Percentiles rank a stretch among this genome's conserved stretches.
Conservation (phyloP, 257 asterid genomes). For the Rhazya stricta region DNA sequence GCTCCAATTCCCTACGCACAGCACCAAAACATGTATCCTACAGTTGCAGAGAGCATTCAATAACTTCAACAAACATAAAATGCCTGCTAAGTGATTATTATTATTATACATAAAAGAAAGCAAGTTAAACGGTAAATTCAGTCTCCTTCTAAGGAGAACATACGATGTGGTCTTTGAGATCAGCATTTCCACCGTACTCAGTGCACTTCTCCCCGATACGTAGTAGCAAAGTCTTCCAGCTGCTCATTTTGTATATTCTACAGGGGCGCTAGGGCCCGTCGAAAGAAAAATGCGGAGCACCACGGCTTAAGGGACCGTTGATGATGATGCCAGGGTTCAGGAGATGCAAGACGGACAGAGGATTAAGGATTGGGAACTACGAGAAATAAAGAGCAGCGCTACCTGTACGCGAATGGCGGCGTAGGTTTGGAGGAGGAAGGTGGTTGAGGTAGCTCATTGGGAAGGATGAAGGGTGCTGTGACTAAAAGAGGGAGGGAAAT, state of each 20-base stretch:
- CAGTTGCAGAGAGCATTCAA: conserved; percentile 10
- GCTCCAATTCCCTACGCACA: conserved; percentile 81
- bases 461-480: too few relatives aligned
- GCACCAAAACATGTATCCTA: conserved; percentile 91
- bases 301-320: background rate
- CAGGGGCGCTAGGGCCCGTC: background rate
- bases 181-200: conserved; percentile 77
- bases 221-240: conserved; percentile 69
- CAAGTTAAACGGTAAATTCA: too few relatives aligned
- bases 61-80: background rate
- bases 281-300: background rate
- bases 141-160: conserved; percentile 15
- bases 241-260: conserved; percentile 42
- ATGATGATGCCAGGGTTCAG: background rate
- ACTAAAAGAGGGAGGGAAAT: too few relatives aligned
- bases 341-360: background rate
- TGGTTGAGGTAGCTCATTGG: background rate
- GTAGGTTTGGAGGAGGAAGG: background rate
- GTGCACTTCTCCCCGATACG: conserved; percentile 92
- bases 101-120: background rate
- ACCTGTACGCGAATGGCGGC: background rate
- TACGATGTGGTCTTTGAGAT: conserved; percentile 85
- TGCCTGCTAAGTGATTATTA: too few relatives aligned
- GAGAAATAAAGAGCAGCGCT: background rate
- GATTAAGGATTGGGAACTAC: background rate